Conservation (phyloP, 345 rosid species). For the Reutealis trisperma region DNA sequence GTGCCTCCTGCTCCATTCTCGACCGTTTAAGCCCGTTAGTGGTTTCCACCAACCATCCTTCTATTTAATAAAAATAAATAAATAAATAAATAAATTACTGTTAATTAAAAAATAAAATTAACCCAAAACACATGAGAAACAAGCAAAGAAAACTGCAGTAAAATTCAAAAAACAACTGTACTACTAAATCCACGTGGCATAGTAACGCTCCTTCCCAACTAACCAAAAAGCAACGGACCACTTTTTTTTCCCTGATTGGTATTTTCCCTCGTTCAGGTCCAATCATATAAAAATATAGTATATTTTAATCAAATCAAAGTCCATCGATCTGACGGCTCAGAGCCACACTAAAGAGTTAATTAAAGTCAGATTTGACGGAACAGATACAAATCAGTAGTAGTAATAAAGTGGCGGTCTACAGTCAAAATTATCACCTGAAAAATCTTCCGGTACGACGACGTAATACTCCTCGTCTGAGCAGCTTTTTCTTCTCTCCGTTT, state of each 20-base stretch:
- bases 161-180: not conserved
- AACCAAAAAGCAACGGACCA: not conserved
- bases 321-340: constrained; percentile 37
- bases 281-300: constrained; percentile 11
- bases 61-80: constrained; percentile 6
- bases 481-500: constrained; percentile 60
- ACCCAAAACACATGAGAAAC: not conserved
- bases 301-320: constrained; percentile 10
- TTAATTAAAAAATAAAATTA: not conserved
- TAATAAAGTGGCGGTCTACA: not conserved
- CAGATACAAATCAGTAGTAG: constrained; percentile 5
- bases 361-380: not conserved
- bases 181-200: constrained; percentile 42
- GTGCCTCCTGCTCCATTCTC: constrained; percentile 19
- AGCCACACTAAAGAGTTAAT: not conserved
- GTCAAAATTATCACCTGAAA: constrained; percentile 50
- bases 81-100: too few species aligned
- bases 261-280: not conserved
- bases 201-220: constrained; percentile 5
- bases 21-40: constrained; percentile 24
- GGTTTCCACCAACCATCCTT: constrained; percentile 51
- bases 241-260: not conserved
- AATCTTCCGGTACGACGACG: constrained; percentile 50
- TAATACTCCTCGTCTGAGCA: constrained; percentile 62
- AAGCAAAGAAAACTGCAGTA: not conserved